Conservation (phyloP, 139 green algal species). For the Chlamydomonas asymmetrica region DNA sequence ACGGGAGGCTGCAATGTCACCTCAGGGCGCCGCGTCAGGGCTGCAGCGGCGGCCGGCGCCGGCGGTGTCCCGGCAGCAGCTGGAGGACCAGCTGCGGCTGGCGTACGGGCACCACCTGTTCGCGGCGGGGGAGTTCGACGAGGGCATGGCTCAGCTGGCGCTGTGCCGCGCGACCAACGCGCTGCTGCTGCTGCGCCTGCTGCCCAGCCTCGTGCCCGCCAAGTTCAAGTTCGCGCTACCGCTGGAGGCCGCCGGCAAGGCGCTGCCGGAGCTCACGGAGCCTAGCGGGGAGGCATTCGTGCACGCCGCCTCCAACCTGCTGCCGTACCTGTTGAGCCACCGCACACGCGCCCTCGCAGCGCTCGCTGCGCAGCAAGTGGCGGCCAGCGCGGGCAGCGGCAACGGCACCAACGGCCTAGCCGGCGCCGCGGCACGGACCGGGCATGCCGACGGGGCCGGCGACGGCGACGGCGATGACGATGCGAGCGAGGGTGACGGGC, state of each 20-base stretch:
- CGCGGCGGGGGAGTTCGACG: constrained; percentile 63
- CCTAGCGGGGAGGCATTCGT: constrained; percentile 35
- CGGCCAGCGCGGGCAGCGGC: background rate
- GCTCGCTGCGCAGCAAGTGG: constrained; percentile 11
- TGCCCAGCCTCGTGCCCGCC: constrained; percentile 62
- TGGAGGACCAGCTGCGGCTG: constrained; percentile 65
- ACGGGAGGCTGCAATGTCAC: too few species aligned
- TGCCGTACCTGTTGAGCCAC: constrained; percentile 78
- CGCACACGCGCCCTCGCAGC: constrained; percentile 60
- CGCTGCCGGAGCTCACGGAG: constrained; percentile 36
- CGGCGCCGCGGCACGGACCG: background rate
- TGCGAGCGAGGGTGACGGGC: background rate
- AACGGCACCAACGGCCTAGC: background rate
- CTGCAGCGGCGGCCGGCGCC: background rate
- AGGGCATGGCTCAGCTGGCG: constrained; percentile 77
- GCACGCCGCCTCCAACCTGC: constrained; percentile 50
- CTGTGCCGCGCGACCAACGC: constrained; percentile 48
- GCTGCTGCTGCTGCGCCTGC: constrained; percentile 65
- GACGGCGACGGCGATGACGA: background rate
- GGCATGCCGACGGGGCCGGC: background rate
- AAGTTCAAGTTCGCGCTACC: constrained; percentile 18
- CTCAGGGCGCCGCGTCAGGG: background rate
- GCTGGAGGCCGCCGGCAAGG: constrained; percentile 5
- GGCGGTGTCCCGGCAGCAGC: too few species aligned
- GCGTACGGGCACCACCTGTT: constrained; percentile 76